A percentile compares a stretch with the other conserved stretches of the same genome.
Evolutionary conservation across 2,329 filamentous ascomycete species (phyloP).

Genomic region (Penicillium sp.): DNA sequence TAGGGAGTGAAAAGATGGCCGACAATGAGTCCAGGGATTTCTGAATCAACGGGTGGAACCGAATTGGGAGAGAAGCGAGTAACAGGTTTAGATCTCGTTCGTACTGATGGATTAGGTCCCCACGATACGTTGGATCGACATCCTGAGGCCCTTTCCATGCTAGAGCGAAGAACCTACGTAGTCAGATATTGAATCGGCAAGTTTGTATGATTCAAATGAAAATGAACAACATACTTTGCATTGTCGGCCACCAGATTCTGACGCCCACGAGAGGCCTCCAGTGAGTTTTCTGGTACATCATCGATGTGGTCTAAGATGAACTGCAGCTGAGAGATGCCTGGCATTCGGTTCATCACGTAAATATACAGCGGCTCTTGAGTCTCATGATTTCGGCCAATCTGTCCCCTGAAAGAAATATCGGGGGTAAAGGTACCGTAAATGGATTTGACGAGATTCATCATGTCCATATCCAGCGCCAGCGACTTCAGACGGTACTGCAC

Average conservation of each 20-base stretch:
- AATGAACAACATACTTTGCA: slow-evolving; percentile 24
- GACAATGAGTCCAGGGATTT: slow-evolving; percentile 33
- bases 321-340: slow-evolving; percentile 40
- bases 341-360: slow-evolving; percentile 38
- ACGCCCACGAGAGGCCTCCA: slow-evolving; percentile 34
- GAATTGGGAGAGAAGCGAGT: slow-evolving; percentile 34
- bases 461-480: slow-evolving; percentile 36
- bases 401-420: slow-evolving; percentile 29
- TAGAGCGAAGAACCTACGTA: slow-evolving; percentile 43
- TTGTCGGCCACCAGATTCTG: slow-evolving; percentile 40
- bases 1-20: slow-evolving; percentile 40
- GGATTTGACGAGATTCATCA: slow-evolving; percentile 26
- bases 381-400: slow-evolving; percentile 28
- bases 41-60: slow-evolving; percentile 39
- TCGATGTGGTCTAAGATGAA: slow-evolving; percentile 38
- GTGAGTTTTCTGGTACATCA: slow-evolving; percentile 36
- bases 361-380: slow-evolving; percentile 38
- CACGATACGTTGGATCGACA: slow-evolving; percentile 28
- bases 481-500: slow-evolving; percentile 44
- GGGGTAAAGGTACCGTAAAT: slow-evolving; percentile 38
- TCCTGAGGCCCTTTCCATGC: slow-evolving; percentile 41
- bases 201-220: neutral
- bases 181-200: slow-evolving; percentile 15
- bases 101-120: slow-evolving; percentile 28
- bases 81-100: slow-evolving; percentile 36